Percentiles rank a stretch among this genome's conserved stretches.
phyloP scores from a whole-genome alignment of 768 basidiomycete genomes.

The Clitopilus passeckerianus region DNA sequence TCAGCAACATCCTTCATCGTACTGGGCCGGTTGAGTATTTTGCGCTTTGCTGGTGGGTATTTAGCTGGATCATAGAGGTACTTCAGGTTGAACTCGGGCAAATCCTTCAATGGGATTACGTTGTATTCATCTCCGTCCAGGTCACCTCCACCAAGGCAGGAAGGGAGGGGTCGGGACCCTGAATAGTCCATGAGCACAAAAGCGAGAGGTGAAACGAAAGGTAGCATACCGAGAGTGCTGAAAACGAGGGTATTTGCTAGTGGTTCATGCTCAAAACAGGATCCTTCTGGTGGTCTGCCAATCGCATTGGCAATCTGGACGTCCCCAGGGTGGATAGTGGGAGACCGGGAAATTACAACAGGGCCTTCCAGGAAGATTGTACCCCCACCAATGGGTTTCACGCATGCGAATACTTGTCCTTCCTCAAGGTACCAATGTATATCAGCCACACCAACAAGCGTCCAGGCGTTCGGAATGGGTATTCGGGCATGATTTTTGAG shows the following conservation, averaged over 20 bases:
- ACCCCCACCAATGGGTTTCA: slow-evolving; percentile 34
- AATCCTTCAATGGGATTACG: slow-evolving; percentile 35
- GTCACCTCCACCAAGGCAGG: slow-evolving; percentile 65
- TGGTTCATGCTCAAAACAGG: slow-evolving; percentile 46
- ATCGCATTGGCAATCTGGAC: slow-evolving; percentile 56
- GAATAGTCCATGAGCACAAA: neutral
- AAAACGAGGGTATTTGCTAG: slow-evolving; percentile 65
- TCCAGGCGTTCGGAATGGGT: slow-evolving; percentile 58
- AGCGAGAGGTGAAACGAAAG: neutral
- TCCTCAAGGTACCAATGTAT: slow-evolving; percentile 46
- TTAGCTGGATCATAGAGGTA: slow-evolving; percentile 30
- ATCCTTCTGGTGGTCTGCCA: slow-evolving; percentile 47
- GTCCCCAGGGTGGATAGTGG: slow-evolving; percentile 67
- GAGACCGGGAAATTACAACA: slow-evolving; percentile 57
- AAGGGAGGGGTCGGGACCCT: slow-evolving; percentile 59
- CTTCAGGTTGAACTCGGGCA: slow-evolving; percentile 28
- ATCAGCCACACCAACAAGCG: slow-evolving; percentile 71
- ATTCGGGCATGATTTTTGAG: slow-evolving; percentile 66
- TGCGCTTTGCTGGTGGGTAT: slow-evolving; percentile 44
- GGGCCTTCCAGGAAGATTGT: slow-evolving; percentile 47
- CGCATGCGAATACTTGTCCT: slow-evolving; percentile 58
- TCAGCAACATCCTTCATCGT: slow-evolving; percentile 63
- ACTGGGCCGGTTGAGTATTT: slow-evolving; percentile 38
- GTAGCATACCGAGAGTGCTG: slow-evolving; percentile 44
- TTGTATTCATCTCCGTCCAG: slow-evolving; percentile 64